Evolutionary conservation across 768 basidiomycete genomes (phyloP), one percentile per base, ranked within the genome.

Genomic region (Podaxis sp.): DNA sequence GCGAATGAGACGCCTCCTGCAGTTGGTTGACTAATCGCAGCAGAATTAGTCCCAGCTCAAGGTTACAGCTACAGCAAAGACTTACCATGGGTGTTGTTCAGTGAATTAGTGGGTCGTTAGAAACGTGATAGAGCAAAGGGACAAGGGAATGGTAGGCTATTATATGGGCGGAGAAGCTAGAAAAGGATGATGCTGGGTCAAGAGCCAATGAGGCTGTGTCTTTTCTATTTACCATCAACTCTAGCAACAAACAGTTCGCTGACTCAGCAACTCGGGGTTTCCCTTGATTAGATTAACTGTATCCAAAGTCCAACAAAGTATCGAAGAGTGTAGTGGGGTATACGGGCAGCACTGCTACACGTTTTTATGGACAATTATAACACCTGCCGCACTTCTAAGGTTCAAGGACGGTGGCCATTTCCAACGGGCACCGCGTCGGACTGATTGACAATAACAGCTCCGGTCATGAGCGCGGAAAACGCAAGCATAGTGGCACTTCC

Each of bases 1-100:
- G 61, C 97, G 90, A 64, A 99, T 96, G 64, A 99, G 90, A 58
- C 96, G 92, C 69, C 96, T 85, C 69, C 89, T 89, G 74, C 94
- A 96, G 65, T 92, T 90, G 47, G 95, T 98, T 10, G 94, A 95
- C 95, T 96, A 50, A 57, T 50, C 4, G 11, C 27, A 25, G 16
- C 28, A 16, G 1, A 44, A 42, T 10, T 2, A 28, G 21, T 36
- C 16, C 14, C 42, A 44, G 42, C 42, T 44, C 16, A 18, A 3
- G 14, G n/a, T 44, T 44, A 5, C 21, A 25, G 47, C 0, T 5
- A 48, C 6, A 21, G 2, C 25, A 35, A 14, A 2, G 51, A 35
- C 55, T 9, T 46, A 57, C 55, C 55, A 57, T 57, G 42, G 27
- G 13, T 18, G 47, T 5, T n/a, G 7, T 44, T n/a, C 10, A 23